A percentile compares a stretch with the other conserved stretches of the same genome.
phyloP scores from a whole-genome alignment of 176 grass and related monocot genomes.

The Alloteropsis semialata region DNA sequence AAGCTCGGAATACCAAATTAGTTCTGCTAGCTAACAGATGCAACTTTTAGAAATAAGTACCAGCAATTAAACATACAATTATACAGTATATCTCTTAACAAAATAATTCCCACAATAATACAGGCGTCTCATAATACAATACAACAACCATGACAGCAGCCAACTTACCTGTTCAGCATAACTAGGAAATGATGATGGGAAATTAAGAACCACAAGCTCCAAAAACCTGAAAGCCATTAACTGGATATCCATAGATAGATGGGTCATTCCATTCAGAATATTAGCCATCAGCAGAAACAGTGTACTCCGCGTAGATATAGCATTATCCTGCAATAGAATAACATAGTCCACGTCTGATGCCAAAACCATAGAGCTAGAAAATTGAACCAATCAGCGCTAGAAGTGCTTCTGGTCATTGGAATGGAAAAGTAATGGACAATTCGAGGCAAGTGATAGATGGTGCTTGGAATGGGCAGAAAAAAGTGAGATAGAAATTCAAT shows the following conservation, averaged over 20 bases:
- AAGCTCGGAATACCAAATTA: neutral
- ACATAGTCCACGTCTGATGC: neutral
- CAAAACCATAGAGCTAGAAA: slow-evolving; percentile 8
- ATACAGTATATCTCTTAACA: neutral
- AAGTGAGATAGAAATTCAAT: neutral
- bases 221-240: slow-evolving; percentile 88
- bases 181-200: slow-evolving; percentile 71
- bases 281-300: slow-evolving; percentile 78
- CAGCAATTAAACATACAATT: neutral
- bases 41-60: neutral
- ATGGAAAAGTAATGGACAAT: neutral
- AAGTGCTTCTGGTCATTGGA: neutral
- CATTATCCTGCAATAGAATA: slow-evolving; percentile 64
- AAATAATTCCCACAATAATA: slow-evolving; percentile 14
- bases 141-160: slow-evolving; percentile 23
- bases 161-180: slow-evolving; percentile 71
- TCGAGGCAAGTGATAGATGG: neutral
- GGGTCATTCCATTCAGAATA: slow-evolving; percentile 89
- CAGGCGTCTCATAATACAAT: neutral
- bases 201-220: slow-evolving; percentile 75
- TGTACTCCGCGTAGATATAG: slow-evolving; percentile 45
- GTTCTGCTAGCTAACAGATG: neutral
- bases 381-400: neutral
- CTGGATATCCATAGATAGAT: slow-evolving; percentile 75
- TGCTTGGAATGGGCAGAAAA: slow-evolving; percentile 10